Evolutionary conservation across 2,329 filamentous ascomycete species (phyloP).

Genomic region (Ophiostoma ips): DNA sequence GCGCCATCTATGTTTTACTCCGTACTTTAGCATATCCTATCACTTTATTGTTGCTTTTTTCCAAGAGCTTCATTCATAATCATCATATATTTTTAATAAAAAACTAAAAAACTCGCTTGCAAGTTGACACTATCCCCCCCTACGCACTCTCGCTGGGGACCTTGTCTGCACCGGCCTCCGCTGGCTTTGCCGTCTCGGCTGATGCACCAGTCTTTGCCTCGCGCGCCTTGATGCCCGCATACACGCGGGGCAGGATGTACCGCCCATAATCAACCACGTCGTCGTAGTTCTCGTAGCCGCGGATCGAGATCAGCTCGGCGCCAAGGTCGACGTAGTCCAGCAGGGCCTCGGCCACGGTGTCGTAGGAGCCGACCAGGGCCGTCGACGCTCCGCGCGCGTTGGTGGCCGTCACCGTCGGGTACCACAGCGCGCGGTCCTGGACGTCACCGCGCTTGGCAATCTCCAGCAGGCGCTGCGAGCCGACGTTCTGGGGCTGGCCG

Average conservation of each 20-base stretch:
- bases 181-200: not conserved
- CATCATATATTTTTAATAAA: too few relatives aligned
- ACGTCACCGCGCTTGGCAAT: conserved; percentile 42
- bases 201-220: not conserved
- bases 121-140: too few relatives aligned
- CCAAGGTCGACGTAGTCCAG: conserved; percentile 41
- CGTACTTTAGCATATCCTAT: too few relatives aligned
- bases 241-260: conserved; percentile 37
- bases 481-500: conserved; percentile 39
- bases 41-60: too few relatives aligned
- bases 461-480: conserved; percentile 43
- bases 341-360: conserved; percentile 39
- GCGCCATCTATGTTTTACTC: too few relatives aligned
- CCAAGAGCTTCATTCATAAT: too few relatives aligned
- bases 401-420: conserved; percentile 47
- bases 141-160: not conserved
- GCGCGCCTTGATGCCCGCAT: conserved; percentile 22
- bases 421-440: conserved; percentile 49
- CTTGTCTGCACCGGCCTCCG: not conserved
- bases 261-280: conserved; percentile 46
- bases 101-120: too few relatives aligned
- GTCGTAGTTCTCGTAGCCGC: conserved; percentile 47
- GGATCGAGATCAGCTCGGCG: conserved; percentile 43
- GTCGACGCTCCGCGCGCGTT: conserved; percentile 46
- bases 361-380: conserved; percentile 39